phyloP scores from a whole-genome alignment of 2,329 filamentous ascomycete genomes.

The Orbilia brochopaga region DNA sequence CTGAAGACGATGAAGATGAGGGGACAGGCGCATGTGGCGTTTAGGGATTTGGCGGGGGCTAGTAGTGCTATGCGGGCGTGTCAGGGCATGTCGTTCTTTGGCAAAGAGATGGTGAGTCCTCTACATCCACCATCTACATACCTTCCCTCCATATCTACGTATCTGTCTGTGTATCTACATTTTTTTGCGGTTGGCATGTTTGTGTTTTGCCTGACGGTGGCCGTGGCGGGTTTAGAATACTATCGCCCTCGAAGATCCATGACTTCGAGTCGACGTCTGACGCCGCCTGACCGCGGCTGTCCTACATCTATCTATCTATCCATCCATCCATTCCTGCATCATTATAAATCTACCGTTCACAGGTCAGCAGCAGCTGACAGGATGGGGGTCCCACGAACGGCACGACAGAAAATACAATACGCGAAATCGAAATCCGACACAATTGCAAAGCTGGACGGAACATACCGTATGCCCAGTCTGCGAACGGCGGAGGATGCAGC shows the following conservation, averaged over 20 bases:
- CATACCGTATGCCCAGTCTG: constrained; percentile 68
- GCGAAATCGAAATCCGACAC: constrained; percentile 87
- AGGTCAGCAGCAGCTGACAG: constrained; percentile 31
- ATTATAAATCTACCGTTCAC: not conserved
- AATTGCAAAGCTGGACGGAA: constrained; percentile 88
- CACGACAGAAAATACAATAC: constrained; percentile 91
- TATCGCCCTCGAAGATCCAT: constrained; percentile 49
- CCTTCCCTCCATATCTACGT: not conserved
- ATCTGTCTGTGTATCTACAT: not conserved
- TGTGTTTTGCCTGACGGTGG: constrained; percentile 9
- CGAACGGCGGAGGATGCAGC: constrained; percentile 23
- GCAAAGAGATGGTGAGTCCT: constrained; percentile 77
- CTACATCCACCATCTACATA: not conserved
- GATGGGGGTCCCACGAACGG: too few relatives aligned
- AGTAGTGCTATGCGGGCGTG: constrained; percentile 91
- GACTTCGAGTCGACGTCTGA: constrained; percentile 44
- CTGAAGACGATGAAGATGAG: constrained; percentile 91
- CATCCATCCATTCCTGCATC: not conserved
- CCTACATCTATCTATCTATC: constrained; percentile 3
- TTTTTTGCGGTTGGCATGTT: not conserved
- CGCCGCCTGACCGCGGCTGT: constrained; percentile 21
- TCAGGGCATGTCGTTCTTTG: constrained; percentile 84
- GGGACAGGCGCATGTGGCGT: constrained; percentile 92
- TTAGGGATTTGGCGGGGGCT: constrained; percentile 85
- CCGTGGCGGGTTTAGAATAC: not conserved